Evolutionary conservation across 148 eudicot species (phyloP).

Genomic region (Arctostaphylos glauca): DNA sequence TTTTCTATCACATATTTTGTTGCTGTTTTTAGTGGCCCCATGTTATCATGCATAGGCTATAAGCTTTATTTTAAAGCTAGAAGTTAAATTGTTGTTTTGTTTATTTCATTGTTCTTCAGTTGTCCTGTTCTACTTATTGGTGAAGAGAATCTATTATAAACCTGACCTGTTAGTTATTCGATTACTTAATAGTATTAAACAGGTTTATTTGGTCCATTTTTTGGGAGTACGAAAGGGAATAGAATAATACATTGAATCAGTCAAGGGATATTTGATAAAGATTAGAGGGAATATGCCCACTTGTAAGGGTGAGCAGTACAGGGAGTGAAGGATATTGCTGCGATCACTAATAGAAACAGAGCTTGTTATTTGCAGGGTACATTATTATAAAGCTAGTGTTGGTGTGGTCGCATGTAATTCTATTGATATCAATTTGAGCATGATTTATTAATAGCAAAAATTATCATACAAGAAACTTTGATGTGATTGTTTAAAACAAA

Average conservation of each 20-base stretch:
- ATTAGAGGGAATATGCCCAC: not conserved
- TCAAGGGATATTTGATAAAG: not conserved
- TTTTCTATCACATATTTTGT: too few relatives aligned
- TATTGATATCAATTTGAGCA: not conserved
- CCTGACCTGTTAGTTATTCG: not conserved
- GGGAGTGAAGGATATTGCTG: not conserved
- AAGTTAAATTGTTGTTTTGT: not conserved
- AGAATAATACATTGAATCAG: not conserved
- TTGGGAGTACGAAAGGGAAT: not conserved
- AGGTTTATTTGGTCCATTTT: not conserved
- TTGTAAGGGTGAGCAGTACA: not conserved
- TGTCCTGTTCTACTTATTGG: not conserved
- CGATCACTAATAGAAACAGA: not conserved
- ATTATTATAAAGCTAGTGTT: not conserved
- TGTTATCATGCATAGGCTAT: not conserved
- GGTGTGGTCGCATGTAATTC: conserved; percentile 15
- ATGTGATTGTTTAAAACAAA: not conserved
- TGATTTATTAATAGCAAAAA: conserved; percentile 8
- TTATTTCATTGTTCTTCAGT: not conserved
- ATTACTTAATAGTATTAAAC: not conserved
- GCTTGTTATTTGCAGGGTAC: not conserved
- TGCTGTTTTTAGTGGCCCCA: not conserved
- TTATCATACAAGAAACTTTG: conserved; percentile 17
- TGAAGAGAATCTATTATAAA: not conserved
- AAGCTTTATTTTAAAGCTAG: not conserved